Base-by-base conservation (phyloP, 192 early-diverging fungal genomes). In the Gonapodya prolifera region DNA sequence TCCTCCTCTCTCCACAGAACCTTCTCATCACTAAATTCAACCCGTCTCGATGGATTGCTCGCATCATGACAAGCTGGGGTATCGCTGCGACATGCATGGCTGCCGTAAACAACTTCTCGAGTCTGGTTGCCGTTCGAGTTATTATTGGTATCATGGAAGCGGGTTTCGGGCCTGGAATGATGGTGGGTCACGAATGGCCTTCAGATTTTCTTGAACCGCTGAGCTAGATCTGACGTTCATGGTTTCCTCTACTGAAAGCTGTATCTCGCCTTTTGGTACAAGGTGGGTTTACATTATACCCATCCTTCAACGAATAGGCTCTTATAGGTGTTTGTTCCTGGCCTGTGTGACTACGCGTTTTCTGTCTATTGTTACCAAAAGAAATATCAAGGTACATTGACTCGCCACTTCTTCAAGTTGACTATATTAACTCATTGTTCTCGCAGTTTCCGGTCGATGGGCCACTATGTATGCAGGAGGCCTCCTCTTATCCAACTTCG, bases 121-220 rank as follows among this genome's bases (percentile, higher is more conserved):
- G 80, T 1, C 75, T 83, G 34, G 23, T 82, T 30, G 75, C 78
- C 28, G 73, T 69, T 34, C 75, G 78, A 1, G 34, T 84, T 1
- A 8, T 82, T 32, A 71, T 80, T 0, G 83, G 83, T 30, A 76
- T 73, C 13, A 17, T 76, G 35, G 79, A 84, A 61, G 79, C 80
- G 33, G 83, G 83, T 80, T 84, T 91, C 30, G 83, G 86, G 2
- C 71, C 71, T 13, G 71, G 71, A 2, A 32, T 73, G 28, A 73
- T 73, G 45, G 45, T 61, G 45, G 45, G 45, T 61, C 45, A 23
- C 23, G 8, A 61, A 8, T 61, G 23, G 45, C 8, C 8, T 61
- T 61, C 23, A 16, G 45, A 61, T 16, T 61, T n/a, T n/a, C n/a
- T n/a, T n/a, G n/a, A n/a, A n/a, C n/a, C n/a, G n/a, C n/a, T n/a